Conservation (phyloP, 257 asterid genomes). For the Solanum sparsipilum region DNA sequence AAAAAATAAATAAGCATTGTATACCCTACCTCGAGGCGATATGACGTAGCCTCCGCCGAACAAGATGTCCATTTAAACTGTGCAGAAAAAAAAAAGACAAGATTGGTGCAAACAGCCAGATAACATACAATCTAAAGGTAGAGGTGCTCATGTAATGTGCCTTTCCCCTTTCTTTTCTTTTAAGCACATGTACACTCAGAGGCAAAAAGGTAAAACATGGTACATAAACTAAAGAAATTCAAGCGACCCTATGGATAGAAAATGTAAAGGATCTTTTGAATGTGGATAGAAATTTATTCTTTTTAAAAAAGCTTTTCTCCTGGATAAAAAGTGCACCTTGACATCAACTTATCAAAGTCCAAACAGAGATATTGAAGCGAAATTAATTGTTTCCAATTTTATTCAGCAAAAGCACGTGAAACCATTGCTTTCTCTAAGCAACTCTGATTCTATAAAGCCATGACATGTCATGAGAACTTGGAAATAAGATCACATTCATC, state of each 20-base stretch:
- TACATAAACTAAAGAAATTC: not conserved
- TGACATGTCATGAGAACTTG: not conserved
- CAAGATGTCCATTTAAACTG: conserved; percentile 83
- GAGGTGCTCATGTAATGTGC: not conserved
- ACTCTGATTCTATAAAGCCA: not conserved
- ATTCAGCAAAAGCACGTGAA: not conserved
- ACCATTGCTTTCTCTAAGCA: not conserved
- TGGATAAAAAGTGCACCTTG: not conserved
- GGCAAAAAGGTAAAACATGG: not conserved
- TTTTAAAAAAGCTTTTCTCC: not conserved
- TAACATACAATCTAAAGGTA: not conserved
- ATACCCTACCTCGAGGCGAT: conserved; percentile 66
- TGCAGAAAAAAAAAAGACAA: not conserved
- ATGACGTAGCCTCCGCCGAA: conserved; percentile 85
- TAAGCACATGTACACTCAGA: not conserved
- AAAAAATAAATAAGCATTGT: not conserved
- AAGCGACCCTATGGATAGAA: not conserved
- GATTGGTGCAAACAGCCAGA: not conserved
- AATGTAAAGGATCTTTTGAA: not conserved
- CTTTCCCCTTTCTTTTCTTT: not conserved
- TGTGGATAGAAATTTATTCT: not conserved
- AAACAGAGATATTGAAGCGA: not conserved
- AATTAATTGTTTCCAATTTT: not conserved
- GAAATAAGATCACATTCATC: not conserved
- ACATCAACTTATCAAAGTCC: not conserved